Evolutionary conservation across 441 rosid species (phyloP).

Genomic region (Geranium incanum): DNA sequence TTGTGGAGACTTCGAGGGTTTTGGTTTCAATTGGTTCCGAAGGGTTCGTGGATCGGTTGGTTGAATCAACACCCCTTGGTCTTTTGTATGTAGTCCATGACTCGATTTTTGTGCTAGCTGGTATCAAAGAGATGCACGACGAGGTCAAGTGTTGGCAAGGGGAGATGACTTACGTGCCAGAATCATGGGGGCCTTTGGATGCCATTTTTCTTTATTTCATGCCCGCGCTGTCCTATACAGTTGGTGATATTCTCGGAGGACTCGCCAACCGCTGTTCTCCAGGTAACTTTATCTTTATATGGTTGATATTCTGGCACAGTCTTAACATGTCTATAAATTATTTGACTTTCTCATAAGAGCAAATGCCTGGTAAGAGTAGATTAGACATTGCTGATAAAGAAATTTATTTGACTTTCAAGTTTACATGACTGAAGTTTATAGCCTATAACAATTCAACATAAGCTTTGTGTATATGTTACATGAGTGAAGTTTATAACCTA

Average conservation of each 20-base stretch:
- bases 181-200: constrained; percentile 76
- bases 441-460: too few relatives aligned
- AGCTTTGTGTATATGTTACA: too few relatives aligned
- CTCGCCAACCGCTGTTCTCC: constrained; percentile 49
- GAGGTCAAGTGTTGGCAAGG: constrained; percentile 93
- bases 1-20: constrained; percentile 53
- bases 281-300: constrained; percentile 33
- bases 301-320: not conserved
- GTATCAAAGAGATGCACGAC: constrained; percentile 69
- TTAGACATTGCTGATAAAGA: too few relatives aligned
- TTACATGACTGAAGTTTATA: too few relatives aligned
- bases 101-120: constrained; percentile 63
- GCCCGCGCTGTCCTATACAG: constrained; percentile 62
- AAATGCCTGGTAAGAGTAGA: too few relatives aligned
- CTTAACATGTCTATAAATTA: not conserved
- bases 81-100: constrained; percentile 71
- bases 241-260: constrained; percentile 45
- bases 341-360: not conserved
- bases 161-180: constrained; percentile 63
- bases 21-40: constrained; percentile 67
- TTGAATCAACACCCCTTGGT: constrained; percentile 43
- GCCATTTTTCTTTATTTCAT: constrained; percentile 70
- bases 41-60: constrained; percentile 58
- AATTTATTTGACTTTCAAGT: too few relatives aligned
- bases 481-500: too few relatives aligned